Percentiles rank a stretch among this genome's conserved stretches.
phyloP scores from a whole-genome alignment of 2,329 filamentous ascomycete species.

The Penicillium sclerotiorum region DNA sequence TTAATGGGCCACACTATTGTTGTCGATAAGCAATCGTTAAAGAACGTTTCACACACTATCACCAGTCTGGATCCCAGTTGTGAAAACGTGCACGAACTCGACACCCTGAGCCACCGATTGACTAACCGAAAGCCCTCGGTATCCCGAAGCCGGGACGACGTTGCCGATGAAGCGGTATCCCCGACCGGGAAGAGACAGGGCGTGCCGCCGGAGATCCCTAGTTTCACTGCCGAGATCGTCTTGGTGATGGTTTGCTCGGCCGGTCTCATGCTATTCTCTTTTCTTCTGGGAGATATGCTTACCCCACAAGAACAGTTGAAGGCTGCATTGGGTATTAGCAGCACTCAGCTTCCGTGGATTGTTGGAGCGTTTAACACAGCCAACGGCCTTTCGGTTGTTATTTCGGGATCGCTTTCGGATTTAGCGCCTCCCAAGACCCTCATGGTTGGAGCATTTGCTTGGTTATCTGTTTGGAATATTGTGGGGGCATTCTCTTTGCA shows the following conservation, averaged over 20 bases:
- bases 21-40: conserved; percentile 18
- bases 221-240: conserved; percentile 43
- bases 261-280: conserved; percentile 48
- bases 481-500: conserved; percentile 41
- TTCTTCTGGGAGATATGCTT: conserved; percentile 46
- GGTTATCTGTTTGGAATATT: conserved; percentile 47
- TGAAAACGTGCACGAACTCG: conserved; percentile 16
- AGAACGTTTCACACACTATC: conserved; percentile 22
- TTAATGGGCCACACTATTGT: conserved; percentile 20
- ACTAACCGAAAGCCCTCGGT: conserved; percentile 22
- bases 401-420: conserved; percentile 42
- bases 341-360: conserved; percentile 47
- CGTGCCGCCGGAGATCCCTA: conserved; percentile 44
- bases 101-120: conserved; percentile 15
- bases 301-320: conserved; percentile 44
- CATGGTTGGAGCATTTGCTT: conserved; percentile 48
- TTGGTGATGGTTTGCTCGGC: conserved; percentile 47
- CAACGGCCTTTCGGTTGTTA: conserved; percentile 47
- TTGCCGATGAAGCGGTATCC: conserved; percentile 22
- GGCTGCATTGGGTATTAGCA: conserved; percentile 41
- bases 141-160: conserved; percentile 12
- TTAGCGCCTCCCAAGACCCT: conserved; percentile 44
- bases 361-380: conserved; percentile 47
- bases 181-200: conserved; percentile 32
- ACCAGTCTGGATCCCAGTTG: conserved; percentile 8